Percentiles rank a stretch among this genome's conserved stretches.
Conservation (phyloP, 2,329 filamentous ascomycete species). For the Amesomyces nigricolor region DNA sequence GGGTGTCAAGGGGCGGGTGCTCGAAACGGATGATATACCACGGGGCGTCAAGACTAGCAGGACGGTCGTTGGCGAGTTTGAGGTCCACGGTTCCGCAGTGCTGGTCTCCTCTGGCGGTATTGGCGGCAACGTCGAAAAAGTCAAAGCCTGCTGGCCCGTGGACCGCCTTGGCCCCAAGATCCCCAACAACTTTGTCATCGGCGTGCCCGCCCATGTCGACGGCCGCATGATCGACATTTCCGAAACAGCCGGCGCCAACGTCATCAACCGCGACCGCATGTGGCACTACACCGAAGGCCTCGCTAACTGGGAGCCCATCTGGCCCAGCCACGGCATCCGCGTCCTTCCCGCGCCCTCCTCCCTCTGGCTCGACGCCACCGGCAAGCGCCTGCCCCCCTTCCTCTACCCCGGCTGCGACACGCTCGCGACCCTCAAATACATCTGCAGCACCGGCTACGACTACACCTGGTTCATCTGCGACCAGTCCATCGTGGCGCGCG, state of each 20-base stretch:
- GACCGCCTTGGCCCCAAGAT: conserved; percentile 52
- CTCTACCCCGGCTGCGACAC: conserved; percentile 55
- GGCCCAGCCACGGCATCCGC: conserved; percentile 56
- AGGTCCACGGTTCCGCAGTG: conserved; percentile 48
- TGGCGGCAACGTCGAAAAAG: conserved; percentile 55
- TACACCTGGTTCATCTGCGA: conserved; percentile 60
- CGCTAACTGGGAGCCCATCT: conserved; percentile 57
- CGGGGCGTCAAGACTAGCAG: conserved; percentile 50
- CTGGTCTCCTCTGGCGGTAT: conserved; percentile 55
- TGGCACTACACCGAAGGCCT: conserved; percentile 63
- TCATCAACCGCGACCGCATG: conserved; percentile 59
- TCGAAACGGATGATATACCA: conserved; percentile 44
- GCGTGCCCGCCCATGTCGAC: conserved; percentile 59
- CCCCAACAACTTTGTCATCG: conserved; percentile 52
- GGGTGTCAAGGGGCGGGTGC: conserved; percentile 49
- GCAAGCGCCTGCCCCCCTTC: conserved; percentile 51
- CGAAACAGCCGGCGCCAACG: conserved; percentile 45
- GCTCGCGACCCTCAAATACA: conserved; percentile 51
- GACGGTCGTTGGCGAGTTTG: conserved; percentile 45
- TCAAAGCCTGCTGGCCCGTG: conserved; percentile 53
- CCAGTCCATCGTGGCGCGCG: conserved; percentile 53
- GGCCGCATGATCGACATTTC: conserved; percentile 57
- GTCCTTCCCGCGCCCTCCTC: conserved; percentile 56
- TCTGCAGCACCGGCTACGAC: conserved; percentile 55
- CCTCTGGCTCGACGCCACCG: conserved; percentile 57